Conservation (phyloP, 768 basidiomycete genomes). For the Holtermanniella nyarrowii region DNA sequence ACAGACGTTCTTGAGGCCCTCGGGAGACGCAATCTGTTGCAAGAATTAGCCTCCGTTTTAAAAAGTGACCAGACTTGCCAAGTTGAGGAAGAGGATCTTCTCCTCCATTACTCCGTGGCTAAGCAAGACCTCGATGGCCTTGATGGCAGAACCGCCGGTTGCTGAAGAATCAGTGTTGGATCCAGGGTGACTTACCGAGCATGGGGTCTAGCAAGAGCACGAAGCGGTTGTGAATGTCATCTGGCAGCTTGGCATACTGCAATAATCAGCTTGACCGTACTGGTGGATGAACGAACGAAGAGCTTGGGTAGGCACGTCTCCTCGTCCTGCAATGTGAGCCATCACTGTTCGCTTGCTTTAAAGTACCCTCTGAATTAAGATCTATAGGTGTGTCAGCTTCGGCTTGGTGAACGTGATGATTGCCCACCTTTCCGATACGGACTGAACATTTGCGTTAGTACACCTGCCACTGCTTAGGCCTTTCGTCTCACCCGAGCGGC, state of each 20-base stretch:
- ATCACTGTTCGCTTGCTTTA: neutral
- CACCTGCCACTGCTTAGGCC: too few species aligned
- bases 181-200: constrained; percentile 56
- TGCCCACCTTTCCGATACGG: constrained; percentile 68
- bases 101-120: constrained; percentile 89
- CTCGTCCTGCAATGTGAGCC: constrained; percentile 59
- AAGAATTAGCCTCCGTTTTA: neutral
- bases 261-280: constrained; percentile 46
- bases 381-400: constrained; percentile 39
- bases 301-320: constrained; percentile 87
- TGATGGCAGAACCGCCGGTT: constrained; percentile 94
- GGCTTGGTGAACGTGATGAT: too few species aligned
- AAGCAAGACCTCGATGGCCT: constrained; percentile 87
- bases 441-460: constrained; percentile 22
- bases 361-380: constrained; percentile 83
- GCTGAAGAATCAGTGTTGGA: constrained; percentile 45
- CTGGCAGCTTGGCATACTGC: constrained; percentile 61
- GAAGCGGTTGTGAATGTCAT: constrained; percentile 82
- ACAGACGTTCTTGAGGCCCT: constrained; percentile 76
- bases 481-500: constrained; percentile 58
- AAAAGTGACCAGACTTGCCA: constrained; percentile 48
- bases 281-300: constrained; percentile 52
- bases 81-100: constrained; percentile 85
- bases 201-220: constrained; percentile 94
- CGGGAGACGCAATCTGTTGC: constrained; percentile 70